Evolutionary conservation across 2,329 filamentous ascomycete species (phyloP), one percentile per base, ranked within the genome.

Genomic region (Claviceps capensis): DNA sequence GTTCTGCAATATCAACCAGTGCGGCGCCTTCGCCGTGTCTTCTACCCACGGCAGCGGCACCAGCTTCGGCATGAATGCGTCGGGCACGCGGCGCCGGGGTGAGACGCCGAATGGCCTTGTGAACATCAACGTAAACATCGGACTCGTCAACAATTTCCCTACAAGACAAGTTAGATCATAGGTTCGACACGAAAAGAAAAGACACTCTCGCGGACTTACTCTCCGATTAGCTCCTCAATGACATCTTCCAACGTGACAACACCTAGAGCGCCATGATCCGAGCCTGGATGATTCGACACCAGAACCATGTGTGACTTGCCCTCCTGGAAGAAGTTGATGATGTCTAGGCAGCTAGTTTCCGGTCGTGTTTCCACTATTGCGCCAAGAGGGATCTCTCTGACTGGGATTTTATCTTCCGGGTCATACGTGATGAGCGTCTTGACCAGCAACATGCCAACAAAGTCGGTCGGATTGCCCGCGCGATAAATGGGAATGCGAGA

Each of bases 361-460:
- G 93, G 88, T 9, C 88, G 81, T 0, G 93, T 98, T 67, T 98
- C 93, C 1, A 94, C 93, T 6, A 98, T 79, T 0, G 93, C 96
- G 14, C 93, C 93, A 49, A 98, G 75, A 7, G 89, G 83, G 64
- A 98, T 96, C 55, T 97, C 91, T 55, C 85, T 79, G 38, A 98
- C 93, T 19, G 81, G 81, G 62, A 86, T 87, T 63, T 79, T 81
- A 63, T 98, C 93, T 67, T 98, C 93, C 0, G 93, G 93, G 58
- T 98, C 93, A 65, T 98, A 98, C 0, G 93, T 97, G 62, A 98
- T 98, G 55, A 98, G 79, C 63, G 97, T 97, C 74, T 98, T 98
- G 66, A 98, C 93, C 9, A 98, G 74, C 6, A 98, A 79, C 91
- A 98, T 98, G 57, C 93, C 93, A 34, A 97, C 85, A 68, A 96